Evolutionary conservation across 2,329 filamentous ascomycete genomes (phyloP), one percentile per base, ranked within the genome.

Genomic region (Fusarium dimerum): DNA sequence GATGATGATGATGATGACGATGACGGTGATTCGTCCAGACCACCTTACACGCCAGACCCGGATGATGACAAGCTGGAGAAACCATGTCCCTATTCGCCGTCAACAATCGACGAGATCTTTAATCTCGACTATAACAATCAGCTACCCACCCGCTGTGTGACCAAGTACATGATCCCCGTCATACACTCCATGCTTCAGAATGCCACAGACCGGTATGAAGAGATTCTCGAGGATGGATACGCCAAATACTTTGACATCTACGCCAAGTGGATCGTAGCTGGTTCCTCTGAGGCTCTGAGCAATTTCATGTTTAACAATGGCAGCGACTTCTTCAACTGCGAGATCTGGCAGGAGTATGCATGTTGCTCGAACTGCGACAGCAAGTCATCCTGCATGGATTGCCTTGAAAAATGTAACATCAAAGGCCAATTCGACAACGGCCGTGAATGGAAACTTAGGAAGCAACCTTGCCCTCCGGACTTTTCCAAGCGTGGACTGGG

Each of bases 241-340:
- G 45, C 41, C 8, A 10, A 34, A 6, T 47, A 47, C 26, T 47
- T 47, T 32, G 10, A 42, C 5, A 42, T 42, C 15, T 47, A 47
- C 20, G 16, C 45, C 7, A 40, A 47, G 3, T 47, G 42, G 10
- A 8, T 47, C 20, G 26, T 32, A 20, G 11, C 11, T 5, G 15
- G 40, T 8, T 10, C 44, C 9, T 9, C 6, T 15, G 8, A 10
- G 9, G 44, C 16, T 5, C 44, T 46, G 1, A 26, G 9, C 6
- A 42, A 43, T 13, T 43, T n/a, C 40, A 34, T 48, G 39, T 17
- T 16, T n/a, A 8, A 43, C 4, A 26, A 42, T 6, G 39, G 46
- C 39, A 18, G 43, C 39, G 39, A 42, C n/a, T 48, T 15, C 46
- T 48, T 48, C 16, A 43, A 26, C 5, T 48, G 40, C 46, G 20